Conservation (phyloP, 129 eudicot species). For the Mikania micrantha region DNA sequence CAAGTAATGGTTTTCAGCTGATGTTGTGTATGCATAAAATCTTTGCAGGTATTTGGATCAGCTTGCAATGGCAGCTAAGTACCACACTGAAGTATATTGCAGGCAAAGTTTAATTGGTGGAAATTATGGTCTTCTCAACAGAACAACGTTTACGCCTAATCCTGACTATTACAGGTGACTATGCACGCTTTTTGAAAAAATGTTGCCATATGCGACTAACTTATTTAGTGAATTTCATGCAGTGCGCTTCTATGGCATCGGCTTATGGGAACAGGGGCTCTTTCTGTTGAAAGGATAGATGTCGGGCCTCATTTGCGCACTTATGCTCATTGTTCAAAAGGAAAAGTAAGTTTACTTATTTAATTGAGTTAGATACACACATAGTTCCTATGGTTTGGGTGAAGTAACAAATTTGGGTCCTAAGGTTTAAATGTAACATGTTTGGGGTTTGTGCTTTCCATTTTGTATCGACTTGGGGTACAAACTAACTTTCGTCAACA, state of each 20-base stretch:
- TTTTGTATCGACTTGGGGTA: too few relatives aligned
- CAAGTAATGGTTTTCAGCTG: not conserved
- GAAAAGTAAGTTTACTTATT: slow-evolving; percentile 48
- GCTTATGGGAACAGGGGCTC: slow-evolving; percentile 90
- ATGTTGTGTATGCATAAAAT: slow-evolving; percentile 8
- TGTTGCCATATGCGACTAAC: not conserved
- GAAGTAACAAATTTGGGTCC: too few relatives aligned
- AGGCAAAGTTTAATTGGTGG: slow-evolving; percentile 93
- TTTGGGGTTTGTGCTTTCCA: too few relatives aligned
- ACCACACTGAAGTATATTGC: slow-evolving; percentile 75
- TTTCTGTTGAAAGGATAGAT: slow-evolving; percentile 49
- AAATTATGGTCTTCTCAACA: slow-evolving; percentile 75
- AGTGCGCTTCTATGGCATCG: slow-evolving; percentile 87
- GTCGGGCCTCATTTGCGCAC: slow-evolving; percentile 73
- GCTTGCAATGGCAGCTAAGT: slow-evolving; percentile 82
- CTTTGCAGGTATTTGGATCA: slow-evolving; percentile 83
- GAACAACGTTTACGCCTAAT: slow-evolving; percentile 65
- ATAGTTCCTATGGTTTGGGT: too few relatives aligned
- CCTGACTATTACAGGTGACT: slow-evolving; percentile 89
- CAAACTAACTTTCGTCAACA: too few relatives aligned
- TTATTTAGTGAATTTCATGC: not conserved
- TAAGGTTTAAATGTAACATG: too few relatives aligned
- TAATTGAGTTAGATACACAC: too few relatives aligned
- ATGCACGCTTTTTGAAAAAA: not conserved
- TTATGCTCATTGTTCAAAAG: slow-evolving; percentile 89